Percentiles rank a stretch among this genome's conserved stretches.
Conservation (phyloP, 139 green algal species). For the Chlorella sorokiniana region DNA sequence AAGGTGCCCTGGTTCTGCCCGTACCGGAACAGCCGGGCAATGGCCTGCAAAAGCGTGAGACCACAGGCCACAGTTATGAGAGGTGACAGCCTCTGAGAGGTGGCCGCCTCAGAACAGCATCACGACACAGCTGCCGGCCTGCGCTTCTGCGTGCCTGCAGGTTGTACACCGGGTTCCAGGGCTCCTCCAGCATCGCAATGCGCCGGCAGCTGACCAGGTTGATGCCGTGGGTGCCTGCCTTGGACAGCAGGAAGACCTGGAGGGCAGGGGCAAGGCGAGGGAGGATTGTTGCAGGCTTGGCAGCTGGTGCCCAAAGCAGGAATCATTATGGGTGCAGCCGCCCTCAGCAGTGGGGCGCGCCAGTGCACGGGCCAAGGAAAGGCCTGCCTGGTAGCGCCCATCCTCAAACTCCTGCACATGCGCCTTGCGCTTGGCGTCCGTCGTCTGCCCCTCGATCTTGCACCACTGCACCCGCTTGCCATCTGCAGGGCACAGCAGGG, state of each 20-base stretch:
- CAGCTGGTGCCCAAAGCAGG: no score
- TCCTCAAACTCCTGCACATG: not conserved
- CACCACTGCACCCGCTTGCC: not conserved
- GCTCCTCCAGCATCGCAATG: conserved; percentile 55
- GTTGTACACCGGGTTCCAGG: conserved; percentile 66
- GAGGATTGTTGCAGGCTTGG: no score
- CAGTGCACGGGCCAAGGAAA: no score
- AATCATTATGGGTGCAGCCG: not conserved
- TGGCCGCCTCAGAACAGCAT: no score
- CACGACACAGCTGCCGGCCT: no score
- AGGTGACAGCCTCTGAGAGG: no score
- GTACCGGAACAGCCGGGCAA: conserved; percentile 60
- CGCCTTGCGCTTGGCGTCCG: not conserved
- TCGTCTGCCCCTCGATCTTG: conserved; percentile 13
- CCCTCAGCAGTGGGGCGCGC: not conserved
- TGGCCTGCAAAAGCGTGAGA: conserved; percentile 41
- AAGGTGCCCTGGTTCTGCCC: conserved; percentile 53
- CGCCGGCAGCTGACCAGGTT: conserved; percentile 59
- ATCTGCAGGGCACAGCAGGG: not conserved
- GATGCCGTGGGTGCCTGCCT: conserved; percentile 62
- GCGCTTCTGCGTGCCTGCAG: conserved; percentile 6
- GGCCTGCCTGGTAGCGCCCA: conserved; percentile 1
- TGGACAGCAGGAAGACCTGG: conserved; percentile 61
- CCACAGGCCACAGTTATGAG: not conserved
- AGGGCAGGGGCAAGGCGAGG: no score